Conservation (phyloP, 768 basidiomycete species). For the Pholiota conissans region DNA sequence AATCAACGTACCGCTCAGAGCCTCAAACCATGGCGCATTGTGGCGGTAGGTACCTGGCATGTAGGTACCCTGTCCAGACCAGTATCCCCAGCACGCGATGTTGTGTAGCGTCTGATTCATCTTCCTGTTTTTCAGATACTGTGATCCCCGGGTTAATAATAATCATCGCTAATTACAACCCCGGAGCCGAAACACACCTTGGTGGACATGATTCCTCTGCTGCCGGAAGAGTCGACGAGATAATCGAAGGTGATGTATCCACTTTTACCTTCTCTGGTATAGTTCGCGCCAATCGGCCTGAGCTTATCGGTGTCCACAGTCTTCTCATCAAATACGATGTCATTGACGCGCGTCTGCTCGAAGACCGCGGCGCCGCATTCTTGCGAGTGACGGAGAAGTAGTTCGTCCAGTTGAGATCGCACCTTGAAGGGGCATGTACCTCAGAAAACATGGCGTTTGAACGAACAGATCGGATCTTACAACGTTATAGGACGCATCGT, state of each 20-base stretch:
- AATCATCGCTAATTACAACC: neutral
- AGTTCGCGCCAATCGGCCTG: conserved; percentile 27
- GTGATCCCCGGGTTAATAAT: neutral
- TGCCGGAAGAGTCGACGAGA: conserved; percentile 35
- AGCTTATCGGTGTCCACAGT: conserved; percentile 1
- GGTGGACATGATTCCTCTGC: conserved; percentile 35
- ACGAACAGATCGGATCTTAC: conserved; percentile 17
- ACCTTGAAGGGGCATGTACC: conserved; percentile 17
- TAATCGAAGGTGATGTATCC: conserved; percentile 34
- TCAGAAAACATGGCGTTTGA: neutral
- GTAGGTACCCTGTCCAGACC: conserved; percentile 5
- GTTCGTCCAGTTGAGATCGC: conserved; percentile 36
- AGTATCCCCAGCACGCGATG: conserved; percentile 6
- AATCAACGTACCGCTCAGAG: conserved; percentile 7
- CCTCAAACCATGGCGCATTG: conserved; percentile 12
- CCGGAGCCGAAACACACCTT: conserved; percentile 18
- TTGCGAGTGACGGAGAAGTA: conserved; percentile 34
- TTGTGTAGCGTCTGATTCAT: conserved; percentile 25
- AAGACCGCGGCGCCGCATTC: conserved; percentile 31
- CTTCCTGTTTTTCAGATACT: conserved; percentile 31
- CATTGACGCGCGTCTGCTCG: conserved; percentile 31
- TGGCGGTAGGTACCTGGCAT: conserved; percentile 5
- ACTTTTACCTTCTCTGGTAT: conserved; percentile 21
- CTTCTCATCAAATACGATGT: conserved; percentile 24
- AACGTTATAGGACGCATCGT: conserved; percentile 36